Conservation (phyloP, 768 basidiomycete genomes). For the Lyophyllum atratum region DNA sequence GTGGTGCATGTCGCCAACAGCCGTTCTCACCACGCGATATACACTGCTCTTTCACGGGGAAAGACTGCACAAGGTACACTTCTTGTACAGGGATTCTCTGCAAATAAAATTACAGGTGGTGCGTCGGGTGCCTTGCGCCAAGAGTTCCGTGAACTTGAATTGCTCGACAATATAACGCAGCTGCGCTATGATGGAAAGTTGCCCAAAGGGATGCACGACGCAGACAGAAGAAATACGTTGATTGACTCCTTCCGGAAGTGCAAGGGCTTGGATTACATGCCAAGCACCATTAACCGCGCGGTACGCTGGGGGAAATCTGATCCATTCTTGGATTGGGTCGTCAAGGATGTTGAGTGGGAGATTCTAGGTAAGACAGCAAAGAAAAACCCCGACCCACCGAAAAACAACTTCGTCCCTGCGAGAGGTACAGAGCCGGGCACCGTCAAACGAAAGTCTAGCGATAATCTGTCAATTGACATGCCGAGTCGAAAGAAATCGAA, state of each 20-base stretch:
- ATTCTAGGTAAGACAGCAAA: neutral
- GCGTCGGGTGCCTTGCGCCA: conserved; percentile 29
- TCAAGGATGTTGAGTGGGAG: neutral
- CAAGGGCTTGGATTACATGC: conserved; percentile 25
- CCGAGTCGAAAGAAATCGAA: neutral
- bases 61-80: conserved; percentile 21
- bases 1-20: neutral
- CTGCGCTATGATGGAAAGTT: conserved; percentile 22
- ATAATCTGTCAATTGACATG: neutral
- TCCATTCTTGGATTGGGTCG: conserved; percentile 6
- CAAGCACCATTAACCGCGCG: conserved; percentile 16
- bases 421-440: neutral
- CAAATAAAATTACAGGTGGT: conserved; percentile 24
- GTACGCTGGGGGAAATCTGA: conserved; percentile 19
- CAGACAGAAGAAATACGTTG: conserved; percentile 19
- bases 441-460: neutral
- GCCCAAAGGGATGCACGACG: conserved; percentile 10
- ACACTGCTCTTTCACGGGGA: conserved; percentile 32
- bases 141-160: conserved; percentile 34
- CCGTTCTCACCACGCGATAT: conserved; percentile 24
- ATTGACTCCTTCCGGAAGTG: conserved; percentile 18
- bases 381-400: neutral
- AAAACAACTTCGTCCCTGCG: neutral
- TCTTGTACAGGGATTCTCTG: conserved; percentile 27
- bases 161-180: conserved; percentile 35